Evolutionary conservation across 2,329 filamentous ascomycete genomes (phyloP), one percentile per base, ranked within the genome.

Genomic region (Blastomyces emzantsi): DNA sequence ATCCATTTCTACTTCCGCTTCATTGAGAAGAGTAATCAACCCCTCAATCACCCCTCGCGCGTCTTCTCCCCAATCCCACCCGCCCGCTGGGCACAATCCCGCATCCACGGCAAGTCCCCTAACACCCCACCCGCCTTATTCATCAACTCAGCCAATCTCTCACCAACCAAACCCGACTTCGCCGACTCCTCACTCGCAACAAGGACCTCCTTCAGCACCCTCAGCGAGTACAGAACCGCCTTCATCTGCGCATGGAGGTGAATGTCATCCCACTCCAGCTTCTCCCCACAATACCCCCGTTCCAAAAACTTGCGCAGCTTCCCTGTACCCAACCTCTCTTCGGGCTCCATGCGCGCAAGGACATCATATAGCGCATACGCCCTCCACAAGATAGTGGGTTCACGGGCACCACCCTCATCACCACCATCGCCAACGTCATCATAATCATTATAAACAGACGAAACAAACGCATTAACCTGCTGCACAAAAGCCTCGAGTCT

Each of bases 211-310:
- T 85, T 66, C 71, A 85, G 66, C 77, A 88, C 82, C 54, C 85
- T 80, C 1, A 89, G 70, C 0, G 86, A 88, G 69, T 89, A 89
- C 6, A 85, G 73, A 0, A 81, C 78, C 4, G 83, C 83, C 62
- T 87, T 83, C 0, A 85, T 73, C 66, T 87, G 84, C 0, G 86
- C 85, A 9, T 80, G 72, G 58, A 88, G 78, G 68, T 90, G 87
- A 54, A 88, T 73, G 22, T 82, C 75, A 11, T 81, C 77, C 88
- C 87, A 90, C 1, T 78, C 75, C 13, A 77, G 62, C 1, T 69
- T 68, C n/a, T 76, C 71, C 2, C 68, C 70, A 65, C 70, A 69
- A 59, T 70, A 69, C 1, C 73, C 73, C 11, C 69, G 59, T 25
- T 55, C 65, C 9, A 78, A 65, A 36, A 77, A 76, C 43, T 66